phyloP scores from a whole-genome alignment of 768 basidiomycete species.

The Agrocybe chaxingu region DNA sequence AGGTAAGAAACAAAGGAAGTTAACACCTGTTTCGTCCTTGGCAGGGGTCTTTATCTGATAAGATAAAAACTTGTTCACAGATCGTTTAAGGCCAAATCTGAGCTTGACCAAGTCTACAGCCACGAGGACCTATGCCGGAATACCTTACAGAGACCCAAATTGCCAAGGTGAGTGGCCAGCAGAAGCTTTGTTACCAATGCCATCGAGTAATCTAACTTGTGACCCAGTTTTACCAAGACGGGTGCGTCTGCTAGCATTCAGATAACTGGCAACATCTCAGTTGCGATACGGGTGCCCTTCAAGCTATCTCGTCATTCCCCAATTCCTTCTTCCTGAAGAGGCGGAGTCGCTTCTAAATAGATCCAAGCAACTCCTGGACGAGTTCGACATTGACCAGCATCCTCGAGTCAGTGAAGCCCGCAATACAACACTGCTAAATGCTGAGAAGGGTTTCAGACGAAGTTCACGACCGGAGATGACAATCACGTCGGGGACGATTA shows the following conservation, averaged over 20 bases:
- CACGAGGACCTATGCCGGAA: conserved; percentile 27
- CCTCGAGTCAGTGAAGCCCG: conserved; percentile 56
- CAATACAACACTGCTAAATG: background rate
- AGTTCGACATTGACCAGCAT: conserved; percentile 75
- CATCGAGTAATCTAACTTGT: background rate
- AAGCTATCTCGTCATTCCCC: conserved; percentile 78
- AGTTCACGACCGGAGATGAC: conserved; percentile 79
- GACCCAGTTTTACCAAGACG: conserved; percentile 27
- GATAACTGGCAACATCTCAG: conserved; percentile 4
- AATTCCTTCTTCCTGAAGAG: conserved; percentile 63
- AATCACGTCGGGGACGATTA: conserved; percentile 90
- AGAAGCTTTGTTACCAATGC: background rate
- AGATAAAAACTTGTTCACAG: no score
- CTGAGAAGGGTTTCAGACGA: conserved; percentile 54
- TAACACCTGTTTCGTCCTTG: no score
- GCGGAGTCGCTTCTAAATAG: conserved; percentile 60
- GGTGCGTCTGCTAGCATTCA: conserved; percentile 18
- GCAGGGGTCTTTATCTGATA: no score
- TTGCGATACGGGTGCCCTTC: conserved; percentile 1
- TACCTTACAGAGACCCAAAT: conserved; percentile 58
- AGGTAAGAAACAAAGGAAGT: no score
- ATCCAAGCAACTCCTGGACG: conserved; percentile 73
- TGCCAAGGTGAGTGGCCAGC: conserved; percentile 40
- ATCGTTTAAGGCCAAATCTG: no score
- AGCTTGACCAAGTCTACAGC: no score